A percentile compares a stretch with the other conserved stretches of the same genome.
Conservation (phyloP, 2,329 filamentous ascomycete genomes). For the Cladophialophora chaetospira region DNA sequence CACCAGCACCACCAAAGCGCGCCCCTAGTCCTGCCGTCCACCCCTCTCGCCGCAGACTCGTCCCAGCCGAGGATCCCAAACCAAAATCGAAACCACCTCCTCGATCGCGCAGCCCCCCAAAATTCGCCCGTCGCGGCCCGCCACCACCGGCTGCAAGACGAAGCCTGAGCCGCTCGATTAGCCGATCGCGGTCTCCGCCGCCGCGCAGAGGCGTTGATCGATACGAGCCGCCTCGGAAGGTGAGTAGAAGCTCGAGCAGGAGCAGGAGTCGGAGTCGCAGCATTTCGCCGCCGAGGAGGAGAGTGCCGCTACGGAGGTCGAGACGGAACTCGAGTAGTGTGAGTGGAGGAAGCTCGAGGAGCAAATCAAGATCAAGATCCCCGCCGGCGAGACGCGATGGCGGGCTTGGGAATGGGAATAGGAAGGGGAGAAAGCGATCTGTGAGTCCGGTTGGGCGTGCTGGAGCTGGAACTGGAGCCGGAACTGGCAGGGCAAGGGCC, state of each 20-base stretch:
- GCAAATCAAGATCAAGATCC: constrained; percentile 5
- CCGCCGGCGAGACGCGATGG: not conserved
- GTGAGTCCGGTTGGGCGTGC: constrained; percentile 16
- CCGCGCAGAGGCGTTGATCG: constrained; percentile 1
- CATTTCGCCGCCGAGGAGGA: constrained; percentile 11
- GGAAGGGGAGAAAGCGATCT: constrained; percentile 10
- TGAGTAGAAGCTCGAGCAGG: constrained; percentile 3
- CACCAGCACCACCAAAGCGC: constrained; percentile 11
- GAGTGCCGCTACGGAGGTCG: constrained; percentile 9
- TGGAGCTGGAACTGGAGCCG: not conserved
- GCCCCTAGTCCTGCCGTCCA: constrained; percentile 9
- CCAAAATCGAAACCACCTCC: constrained; percentile 13
- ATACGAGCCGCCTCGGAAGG: constrained; percentile 13
- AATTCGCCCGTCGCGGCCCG: not conserved
- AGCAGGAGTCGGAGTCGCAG: constrained; percentile 12
- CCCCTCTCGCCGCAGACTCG: constrained; percentile 6
- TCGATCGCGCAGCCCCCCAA: constrained; percentile 17
- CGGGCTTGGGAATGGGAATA: not conserved
- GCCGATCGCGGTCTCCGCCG: constrained; percentile 4
- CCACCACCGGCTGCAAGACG: not conserved
- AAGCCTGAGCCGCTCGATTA: not conserved
- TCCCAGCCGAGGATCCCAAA: not conserved
- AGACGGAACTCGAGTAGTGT: constrained; percentile 22
- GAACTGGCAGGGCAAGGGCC: constrained; percentile 16
- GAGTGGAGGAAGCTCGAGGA: constrained; percentile 3